A percentile compares a stretch with the other conserved stretches of the same genome.
These are phyloP conservation scores for Cytospora mali DNA, from an alignment of 2,329 filamentous ascomycete species.

Conservation along the genomic window DNA sequence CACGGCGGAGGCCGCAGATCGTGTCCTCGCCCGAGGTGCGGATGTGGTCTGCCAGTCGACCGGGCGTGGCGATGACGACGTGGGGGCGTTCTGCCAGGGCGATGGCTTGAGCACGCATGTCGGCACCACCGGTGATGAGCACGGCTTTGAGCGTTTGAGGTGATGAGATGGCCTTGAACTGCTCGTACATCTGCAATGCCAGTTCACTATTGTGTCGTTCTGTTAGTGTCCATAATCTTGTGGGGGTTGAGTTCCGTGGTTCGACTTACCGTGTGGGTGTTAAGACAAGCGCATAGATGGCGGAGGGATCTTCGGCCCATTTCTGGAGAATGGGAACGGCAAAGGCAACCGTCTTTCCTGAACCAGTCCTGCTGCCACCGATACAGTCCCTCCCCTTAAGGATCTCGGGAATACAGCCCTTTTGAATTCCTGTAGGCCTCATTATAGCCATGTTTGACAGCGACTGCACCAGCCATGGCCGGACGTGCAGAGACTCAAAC, in stretches of 20 bases:
- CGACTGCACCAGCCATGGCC: conserved; percentile 86
- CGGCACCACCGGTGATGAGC: conserved; percentile 88
- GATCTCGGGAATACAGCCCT: conserved; percentile 89
- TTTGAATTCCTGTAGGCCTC: conserved; percentile 89
- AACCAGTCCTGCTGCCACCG: conserved; percentile 90
- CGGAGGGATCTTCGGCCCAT: conserved; percentile 89
- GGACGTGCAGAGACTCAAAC: conserved; percentile 73
- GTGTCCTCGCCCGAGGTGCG: conserved; percentile 90
- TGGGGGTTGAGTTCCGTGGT: neutral
- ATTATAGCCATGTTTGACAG: conserved; percentile 75
- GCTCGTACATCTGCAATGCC: conserved; percentile 93
- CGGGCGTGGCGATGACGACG: conserved; percentile 91
- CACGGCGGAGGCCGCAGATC: conserved; percentile 75
- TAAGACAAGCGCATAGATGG: conserved; percentile 85
- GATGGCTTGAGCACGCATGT: conserved; percentile 90
- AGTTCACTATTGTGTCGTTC: conserved; percentile 63
- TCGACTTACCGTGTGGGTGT: conserved; percentile 73
- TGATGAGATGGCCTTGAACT: conserved; percentile 89
- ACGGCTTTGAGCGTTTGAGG: conserved; percentile 85
- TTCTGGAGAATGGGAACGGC: conserved; percentile 91
- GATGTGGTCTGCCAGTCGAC: conserved; percentile 91
- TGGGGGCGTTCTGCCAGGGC: conserved; percentile 81
- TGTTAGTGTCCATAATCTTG: neutral
- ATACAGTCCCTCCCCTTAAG: conserved; percentile 91
- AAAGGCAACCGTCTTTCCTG: conserved; percentile 96